Evolutionary conservation across 352 stramenopile species (phyloP), one percentile per base, ranked within the genome.

Genomic region (Globisporangium takayamanum): DNA sequence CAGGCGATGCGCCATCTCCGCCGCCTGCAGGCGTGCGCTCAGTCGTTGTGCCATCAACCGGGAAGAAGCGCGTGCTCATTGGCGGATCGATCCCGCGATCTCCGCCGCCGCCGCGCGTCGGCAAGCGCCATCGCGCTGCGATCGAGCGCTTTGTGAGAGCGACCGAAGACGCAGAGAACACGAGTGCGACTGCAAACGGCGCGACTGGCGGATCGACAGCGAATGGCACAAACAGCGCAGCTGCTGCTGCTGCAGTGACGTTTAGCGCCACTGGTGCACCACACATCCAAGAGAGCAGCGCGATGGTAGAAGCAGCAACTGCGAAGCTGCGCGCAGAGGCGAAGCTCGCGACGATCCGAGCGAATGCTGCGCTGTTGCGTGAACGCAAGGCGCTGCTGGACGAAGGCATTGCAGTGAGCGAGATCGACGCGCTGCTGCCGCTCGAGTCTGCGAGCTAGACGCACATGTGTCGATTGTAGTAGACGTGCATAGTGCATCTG

Each of bases 361-460:
- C 59, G 12, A 58, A 64, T 36, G 59, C 59, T 3, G 46, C 59
- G 25, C 52, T 64, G 11, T 20, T 64, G 52, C 59, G 59, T 44
- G 59, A 64, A 30, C 59, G 59, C 51, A 64, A 64, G 28, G 59
- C 59, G 52, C 52, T 64, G 7, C 26, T 64, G 59, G 47, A 64
- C 26, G 59, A 64, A 25, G 59, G 59, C 36, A 59, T 64, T 25
- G 41, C 46, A 0, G 60, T 58, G 26, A 26, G 16, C 16, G 54
- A 66, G 47, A 66, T 66, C 47, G 60, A 66, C 54, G 55, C 60
- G 30, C 47, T 62, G 60, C 60, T 64, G 33, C 59, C 59, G 28
- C 36, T 64, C 25, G 10, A 55, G 50, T 18, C 44, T n/a, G 20
- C 47, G 42, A 49, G 5, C 3, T 14, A 15, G n/a, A 33, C 28